Conservation (phyloP, 1,139 yeast genomes). For the Sugiyamaella japonica region DNA sequence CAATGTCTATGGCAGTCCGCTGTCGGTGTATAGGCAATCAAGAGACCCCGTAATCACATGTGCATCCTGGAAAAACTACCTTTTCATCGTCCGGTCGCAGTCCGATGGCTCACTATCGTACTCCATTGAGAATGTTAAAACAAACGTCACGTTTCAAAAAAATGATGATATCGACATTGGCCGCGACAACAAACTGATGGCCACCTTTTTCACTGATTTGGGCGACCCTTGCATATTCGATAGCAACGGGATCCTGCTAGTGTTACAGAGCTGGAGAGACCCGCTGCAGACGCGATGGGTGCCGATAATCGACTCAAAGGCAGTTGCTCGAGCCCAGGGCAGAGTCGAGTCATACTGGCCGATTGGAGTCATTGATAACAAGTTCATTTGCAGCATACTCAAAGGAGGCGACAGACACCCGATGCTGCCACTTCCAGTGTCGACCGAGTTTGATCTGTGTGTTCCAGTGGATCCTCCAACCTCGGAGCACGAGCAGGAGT, state of each 20-base stretch:
- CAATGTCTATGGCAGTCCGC: conserved; percentile 57
- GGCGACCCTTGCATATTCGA: conserved; percentile 89
- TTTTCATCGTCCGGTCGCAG: conserved; percentile 45
- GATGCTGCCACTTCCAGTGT: conserved; percentile 74
- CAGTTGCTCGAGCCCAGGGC: conserved; percentile 53
- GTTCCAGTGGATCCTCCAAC: conserved; percentile 50
- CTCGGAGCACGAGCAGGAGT: conserved; percentile 25
- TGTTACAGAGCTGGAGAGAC: conserved; percentile 73
- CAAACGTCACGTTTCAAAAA: conserved; percentile 43
- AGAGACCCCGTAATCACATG: conserved; percentile 56
- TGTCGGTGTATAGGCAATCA: conserved; percentile 50
- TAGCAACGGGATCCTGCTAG: conserved; percentile 67
- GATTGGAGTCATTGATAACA: conserved; percentile 68
- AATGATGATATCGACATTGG: conserved; percentile 42
- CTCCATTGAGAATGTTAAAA: conserved; percentile 43
- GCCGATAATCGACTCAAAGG: conserved; percentile 65
- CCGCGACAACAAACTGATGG: conserved; percentile 39
- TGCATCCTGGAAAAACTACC: conserved; percentile 49
- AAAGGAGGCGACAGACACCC: conserved; percentile 58
- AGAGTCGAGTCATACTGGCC: conserved; percentile 73
- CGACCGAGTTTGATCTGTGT: conserved; percentile 70
- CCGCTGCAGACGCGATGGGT: conserved; percentile 81
- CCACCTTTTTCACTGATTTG: conserved; percentile 76
- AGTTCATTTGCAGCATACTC: conserved; percentile 69
- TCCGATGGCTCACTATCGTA: conserved; percentile 35